phyloP scores from a whole-genome alignment of 2,329 filamentous ascomycete species.

The Colletotrichum scovillei region DNA sequence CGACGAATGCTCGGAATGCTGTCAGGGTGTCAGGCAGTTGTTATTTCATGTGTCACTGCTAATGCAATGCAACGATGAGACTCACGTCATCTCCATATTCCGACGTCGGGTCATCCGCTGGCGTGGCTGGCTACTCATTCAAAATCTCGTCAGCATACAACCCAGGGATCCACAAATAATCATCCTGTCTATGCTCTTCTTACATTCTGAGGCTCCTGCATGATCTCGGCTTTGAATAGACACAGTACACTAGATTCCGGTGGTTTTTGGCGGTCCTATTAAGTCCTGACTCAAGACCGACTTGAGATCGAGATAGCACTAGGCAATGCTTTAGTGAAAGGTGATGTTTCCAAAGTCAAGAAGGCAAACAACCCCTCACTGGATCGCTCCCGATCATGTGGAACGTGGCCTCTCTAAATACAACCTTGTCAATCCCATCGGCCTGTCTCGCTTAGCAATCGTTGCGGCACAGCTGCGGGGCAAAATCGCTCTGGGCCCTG shows the following conservation, averaged over 20 bases:
- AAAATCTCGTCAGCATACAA: background rate
- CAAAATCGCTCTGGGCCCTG: background rate
- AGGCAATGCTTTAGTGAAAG: background rate
- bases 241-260: background rate
- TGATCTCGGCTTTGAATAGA: background rate
- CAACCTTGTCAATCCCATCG: background rate
- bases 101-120: background rate
- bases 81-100: background rate
- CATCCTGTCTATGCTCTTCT: fast-evolving
- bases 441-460: background rate
- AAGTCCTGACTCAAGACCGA: background rate
- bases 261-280: background rate
- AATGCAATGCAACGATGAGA: background rate
- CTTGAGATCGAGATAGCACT: background rate
- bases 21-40: background rate
- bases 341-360: background rate
- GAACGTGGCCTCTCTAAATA: background rate
- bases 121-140: background rate
- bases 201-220: background rate
- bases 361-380: background rate
- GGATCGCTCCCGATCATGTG: background rate
- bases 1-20: background rate
- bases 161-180: background rate
- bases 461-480: background rate
- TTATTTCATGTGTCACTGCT: background rate